Evolutionary conservation across 148 eudicot genomes (phyloP).

Genomic region (Simmondsia chinensis): DNA sequence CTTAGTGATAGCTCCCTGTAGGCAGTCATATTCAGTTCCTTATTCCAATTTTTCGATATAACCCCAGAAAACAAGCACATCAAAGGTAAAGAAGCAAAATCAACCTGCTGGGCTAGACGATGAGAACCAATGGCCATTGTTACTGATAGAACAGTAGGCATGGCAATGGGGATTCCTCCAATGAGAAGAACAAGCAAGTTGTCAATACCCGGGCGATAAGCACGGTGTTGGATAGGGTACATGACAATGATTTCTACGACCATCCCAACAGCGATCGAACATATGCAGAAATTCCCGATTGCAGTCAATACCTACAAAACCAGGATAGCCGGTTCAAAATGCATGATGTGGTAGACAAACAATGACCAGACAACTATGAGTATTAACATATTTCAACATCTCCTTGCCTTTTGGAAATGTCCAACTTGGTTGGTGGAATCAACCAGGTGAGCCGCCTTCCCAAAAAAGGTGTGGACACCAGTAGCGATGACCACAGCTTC

Average conservation of each 20-base stretch:
- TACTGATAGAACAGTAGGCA: constrained; percentile 97
- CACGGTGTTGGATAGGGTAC: constrained; percentile 90
- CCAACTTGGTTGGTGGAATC: constrained; percentile 95
- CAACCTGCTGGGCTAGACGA: constrained; percentile 93
- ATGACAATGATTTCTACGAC: constrained; percentile 82
- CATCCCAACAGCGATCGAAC: constrained; percentile 98
- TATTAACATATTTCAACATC: neutral
- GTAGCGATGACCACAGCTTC: constrained; percentile 97
- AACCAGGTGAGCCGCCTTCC: constrained; percentile 98
- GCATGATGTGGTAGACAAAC: too few relatives aligned
- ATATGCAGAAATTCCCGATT: constrained; percentile 94
- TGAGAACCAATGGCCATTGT: constrained; percentile 99
- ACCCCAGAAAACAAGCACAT: neutral
- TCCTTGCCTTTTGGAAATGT: constrained; percentile 86
- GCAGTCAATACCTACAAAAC: constrained; percentile 81
- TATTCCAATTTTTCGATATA: too few relatives aligned
- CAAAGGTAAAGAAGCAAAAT: constrained; percentile 6
- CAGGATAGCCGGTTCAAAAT: constrained; percentile 1
- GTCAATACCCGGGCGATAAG: constrained; percentile 95
- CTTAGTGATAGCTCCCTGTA: constrained; percentile 91
- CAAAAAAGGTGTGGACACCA: constrained; percentile 97
- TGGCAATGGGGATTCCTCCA: constrained; percentile 99
- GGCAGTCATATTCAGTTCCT: too few relatives aligned
- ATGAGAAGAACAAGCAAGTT: constrained; percentile 96
- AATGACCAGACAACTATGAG: neutral